Conservation (phyloP, 192 early-diverging fungal species). For the Blastocladiella britannica region DNA sequence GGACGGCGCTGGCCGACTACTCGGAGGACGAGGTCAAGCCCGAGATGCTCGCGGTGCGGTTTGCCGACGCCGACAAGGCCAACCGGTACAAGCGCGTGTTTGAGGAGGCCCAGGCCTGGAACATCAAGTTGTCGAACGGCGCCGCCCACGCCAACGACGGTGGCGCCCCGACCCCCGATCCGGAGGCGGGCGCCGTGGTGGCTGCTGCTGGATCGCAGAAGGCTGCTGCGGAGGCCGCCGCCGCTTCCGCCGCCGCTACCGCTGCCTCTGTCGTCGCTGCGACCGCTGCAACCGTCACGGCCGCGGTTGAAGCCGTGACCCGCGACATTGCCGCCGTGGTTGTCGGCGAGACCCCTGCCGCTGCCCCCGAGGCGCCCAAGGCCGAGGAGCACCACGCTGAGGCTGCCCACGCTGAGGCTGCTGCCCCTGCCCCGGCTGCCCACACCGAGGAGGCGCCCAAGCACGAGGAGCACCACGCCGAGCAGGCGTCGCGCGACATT, state of each 20-base stretch:
- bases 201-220: slow-evolving; percentile 11
- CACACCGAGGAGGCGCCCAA: background rate
- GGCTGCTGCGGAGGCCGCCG: slow-evolving; percentile 7
- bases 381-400: background rate
- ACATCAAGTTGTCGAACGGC: slow-evolving; percentile 17
- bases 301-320: background rate
- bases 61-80: slow-evolving; percentile 83
- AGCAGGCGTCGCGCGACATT: no score
- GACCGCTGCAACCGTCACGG: no score
- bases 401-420: background rate
- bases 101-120: slow-evolving; percentile 41
- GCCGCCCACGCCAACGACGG: background rate
- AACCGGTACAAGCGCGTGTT: slow-evolving; percentile 79
- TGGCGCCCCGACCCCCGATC: background rate
- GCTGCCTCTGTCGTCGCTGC: no score
- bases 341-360: no score
- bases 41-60: slow-evolving; percentile 84
- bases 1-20: slow-evolving; percentile 70
- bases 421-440: background rate
- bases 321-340: no score
- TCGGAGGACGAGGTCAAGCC: slow-evolving; percentile 68
- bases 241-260: background rate
- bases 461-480: background rate
- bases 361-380: background rate
- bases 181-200: background rate